Evolutionary conservation across 1,284 basidiomycete genomes (phyloP), one percentile per base, ranked within the genome.

Genomic region (Chiua sp.): DNA sequence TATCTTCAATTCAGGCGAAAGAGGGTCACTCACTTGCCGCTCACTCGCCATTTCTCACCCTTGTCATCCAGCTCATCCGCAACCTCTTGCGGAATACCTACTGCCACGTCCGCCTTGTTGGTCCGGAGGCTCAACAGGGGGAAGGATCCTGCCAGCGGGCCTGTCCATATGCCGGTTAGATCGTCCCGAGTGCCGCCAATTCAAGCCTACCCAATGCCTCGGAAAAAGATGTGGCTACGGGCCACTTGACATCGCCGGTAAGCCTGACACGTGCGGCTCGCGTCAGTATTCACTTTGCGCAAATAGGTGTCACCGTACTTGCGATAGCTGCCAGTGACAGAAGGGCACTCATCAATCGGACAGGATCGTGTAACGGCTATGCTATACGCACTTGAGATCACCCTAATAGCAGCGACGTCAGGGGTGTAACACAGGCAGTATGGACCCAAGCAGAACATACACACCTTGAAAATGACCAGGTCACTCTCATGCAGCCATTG

Each of bases 61-160:
- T 81, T 83, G 44, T 68, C 69, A 68, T 96, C 92, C 11, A 96
- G 78, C 63, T 79, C 78, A 62, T 89, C 86, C 1, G 86, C 89
- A 3, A 86, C 77, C 0, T 87, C 87, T 59, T 85, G 78, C 3
- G 85, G 76, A 7, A 97, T 81, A 3, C 91, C 94, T 16, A 95
- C 93, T 37, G 92, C 92, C 2, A 98, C 96, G 71, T 98, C 96
- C 0, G 97, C 97, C 76, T 99, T 98, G 80, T 93, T 96, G 2
- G 97, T 99, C 28, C 97, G 86, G 60, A 98, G 77, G 66, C 92
- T 94, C 33, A 98, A 77, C 26, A 98, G 75, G 4, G 91, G 90
- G 75, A 98, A 90, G 11, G 87, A 80, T 3, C 94, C 92, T 1
- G 87, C 86, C 20, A 97, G 76, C 0, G 93, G 91, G 6, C 93